Percentiles rank a stretch among this genome's conserved stretches.
These are phyloP conservation scores for Verticillium dahliae DNA, from an alignment of 2,329 filamentous ascomycete species.

Conservation along the genomic window DNA sequence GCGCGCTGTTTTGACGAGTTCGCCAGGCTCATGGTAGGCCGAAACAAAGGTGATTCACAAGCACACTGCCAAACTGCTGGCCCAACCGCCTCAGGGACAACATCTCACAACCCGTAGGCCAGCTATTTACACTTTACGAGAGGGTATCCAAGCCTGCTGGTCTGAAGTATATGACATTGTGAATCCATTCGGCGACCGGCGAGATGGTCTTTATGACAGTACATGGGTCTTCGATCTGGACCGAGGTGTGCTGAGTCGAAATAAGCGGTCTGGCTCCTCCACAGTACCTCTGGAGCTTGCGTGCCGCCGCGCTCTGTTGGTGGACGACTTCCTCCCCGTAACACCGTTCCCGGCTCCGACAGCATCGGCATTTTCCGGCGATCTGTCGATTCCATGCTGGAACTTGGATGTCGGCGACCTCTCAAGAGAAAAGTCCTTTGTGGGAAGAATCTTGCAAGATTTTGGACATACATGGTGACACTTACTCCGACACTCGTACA, in stretches of 20 bases:
- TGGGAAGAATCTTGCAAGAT: neutral
- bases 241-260: neutral
- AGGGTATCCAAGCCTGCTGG: neutral
- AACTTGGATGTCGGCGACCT: neutral
- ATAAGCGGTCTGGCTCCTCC: neutral
- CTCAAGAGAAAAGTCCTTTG: neutral
- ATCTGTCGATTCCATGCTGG: neutral
- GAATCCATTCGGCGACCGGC: neutral
- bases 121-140: neutral
- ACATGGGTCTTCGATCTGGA: neutral
- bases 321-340: neutral
- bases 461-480: neutral
- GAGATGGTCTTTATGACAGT: neutral
- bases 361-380: neutral
- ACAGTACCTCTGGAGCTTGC: neutral
- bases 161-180: neutral
- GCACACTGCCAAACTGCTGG: neutral
- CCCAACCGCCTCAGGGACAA: no score
- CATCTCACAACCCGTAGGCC: neutral
- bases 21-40: neutral
- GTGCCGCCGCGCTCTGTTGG: neutral
- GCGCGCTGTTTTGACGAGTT: neutral
- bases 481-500: neutral
- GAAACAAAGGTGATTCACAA: neutral
- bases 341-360: neutral